phyloP scores from a whole-genome alignment of 768 basidiomycete species.

The Amanita exitialis region DNA sequence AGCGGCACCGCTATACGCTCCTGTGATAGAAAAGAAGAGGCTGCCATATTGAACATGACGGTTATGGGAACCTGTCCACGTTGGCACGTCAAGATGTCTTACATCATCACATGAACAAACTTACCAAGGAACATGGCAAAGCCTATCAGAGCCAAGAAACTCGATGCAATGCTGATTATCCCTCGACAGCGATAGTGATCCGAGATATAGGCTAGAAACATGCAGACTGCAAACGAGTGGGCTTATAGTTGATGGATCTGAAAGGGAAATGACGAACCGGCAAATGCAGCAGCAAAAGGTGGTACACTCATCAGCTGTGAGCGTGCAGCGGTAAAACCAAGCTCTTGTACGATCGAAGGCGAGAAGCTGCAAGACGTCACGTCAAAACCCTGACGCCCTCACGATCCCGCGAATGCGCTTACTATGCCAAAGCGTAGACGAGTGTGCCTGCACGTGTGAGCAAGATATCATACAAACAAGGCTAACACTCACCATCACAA shows the following conservation, averaged over 20 bases:
- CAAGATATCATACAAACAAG: background rate
- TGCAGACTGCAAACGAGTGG: slow-evolving; percentile 17
- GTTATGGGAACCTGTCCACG: slow-evolving; percentile 21
- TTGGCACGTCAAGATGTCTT: background rate
- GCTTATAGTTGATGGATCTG: background rate
- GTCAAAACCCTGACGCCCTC: background rate
- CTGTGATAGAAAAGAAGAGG: slow-evolving; percentile 44
- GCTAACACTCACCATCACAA: slow-evolving; percentile 30
- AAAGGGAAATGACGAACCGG: slow-evolving; percentile 23
- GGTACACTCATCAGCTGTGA: slow-evolving; percentile 58
- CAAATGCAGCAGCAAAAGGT: slow-evolving; percentile 41
- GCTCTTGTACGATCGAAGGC: slow-evolving; percentile 57
- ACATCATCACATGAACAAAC: slow-evolving; percentile 9
- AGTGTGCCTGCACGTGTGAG: too few species aligned
- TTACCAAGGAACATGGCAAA: slow-evolving; percentile 48
- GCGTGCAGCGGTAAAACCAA: slow-evolving; percentile 34
- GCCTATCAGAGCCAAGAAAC: slow-evolving; percentile 34
- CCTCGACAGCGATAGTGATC: slow-evolving; percentile 45
- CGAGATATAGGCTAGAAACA: slow-evolving; percentile 34
- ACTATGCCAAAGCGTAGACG: slow-evolving; percentile 41
- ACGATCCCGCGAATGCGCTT: slow-evolving; percentile 10
- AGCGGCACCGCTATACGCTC: slow-evolving; percentile 42
- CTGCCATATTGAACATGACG: slow-evolving; percentile 40
- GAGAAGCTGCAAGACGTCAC: slow-evolving; percentile 37
- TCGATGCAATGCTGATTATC: slow-evolving; percentile 31